Conservation (phyloP, 2,329 filamentous ascomycete genomes). For the Chrysoporthe austroafricana region DNA sequence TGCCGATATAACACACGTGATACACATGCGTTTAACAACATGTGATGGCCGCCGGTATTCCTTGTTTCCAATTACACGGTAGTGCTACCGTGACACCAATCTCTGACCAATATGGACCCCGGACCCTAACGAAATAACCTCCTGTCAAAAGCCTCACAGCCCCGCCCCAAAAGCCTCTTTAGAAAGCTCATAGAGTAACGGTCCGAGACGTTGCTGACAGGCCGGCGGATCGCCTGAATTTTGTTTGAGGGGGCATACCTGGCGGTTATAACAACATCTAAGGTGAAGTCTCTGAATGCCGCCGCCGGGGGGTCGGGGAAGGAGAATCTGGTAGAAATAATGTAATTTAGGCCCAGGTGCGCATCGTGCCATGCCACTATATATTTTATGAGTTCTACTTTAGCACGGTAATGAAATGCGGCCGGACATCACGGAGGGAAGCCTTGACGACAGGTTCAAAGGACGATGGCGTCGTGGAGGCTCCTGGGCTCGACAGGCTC, state of each 20-base stretch:
- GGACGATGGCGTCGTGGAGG: too few relatives aligned
- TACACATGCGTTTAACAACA: too few relatives aligned
- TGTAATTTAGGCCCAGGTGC: not conserved
- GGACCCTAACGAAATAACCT: not conserved
- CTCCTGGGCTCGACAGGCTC: too few relatives aligned
- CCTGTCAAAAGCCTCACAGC: not conserved
- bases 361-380: not conserved
- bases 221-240: not conserved
- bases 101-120: too few relatives aligned
- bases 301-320: not conserved
- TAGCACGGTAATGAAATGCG: too few relatives aligned
- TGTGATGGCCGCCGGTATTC: too few relatives aligned
- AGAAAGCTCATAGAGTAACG: constrained; percentile 14
- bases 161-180: not conserved
- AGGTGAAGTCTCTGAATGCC: too few relatives aligned
- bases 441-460: not conserved
- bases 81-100: too few relatives aligned
- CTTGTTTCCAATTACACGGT: too few relatives aligned
- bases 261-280: not conserved
- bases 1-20: too few relatives aligned
- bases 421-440: not conserved
- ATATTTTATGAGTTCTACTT: not conserved
- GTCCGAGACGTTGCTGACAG: constrained; percentile 1
- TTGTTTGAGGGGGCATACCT: not conserved
- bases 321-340: not conserved